Percentiles rank a stretch among this genome's conserved stretches.
phyloP scores from a whole-genome alignment of 805 yeast species.

The Saturnispora bothae region DNA sequence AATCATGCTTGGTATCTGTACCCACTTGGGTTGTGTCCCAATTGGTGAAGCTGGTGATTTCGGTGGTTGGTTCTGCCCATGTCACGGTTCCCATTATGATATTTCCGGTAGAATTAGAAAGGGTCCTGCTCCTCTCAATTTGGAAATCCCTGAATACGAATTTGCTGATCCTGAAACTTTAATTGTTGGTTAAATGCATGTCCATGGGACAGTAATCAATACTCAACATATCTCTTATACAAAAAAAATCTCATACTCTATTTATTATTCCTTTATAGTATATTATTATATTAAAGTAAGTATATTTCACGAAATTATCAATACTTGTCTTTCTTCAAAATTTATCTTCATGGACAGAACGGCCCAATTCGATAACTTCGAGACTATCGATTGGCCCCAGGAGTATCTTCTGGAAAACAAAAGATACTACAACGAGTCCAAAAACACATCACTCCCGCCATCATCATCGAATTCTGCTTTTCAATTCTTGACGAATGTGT shows the following conservation, averaged over 20 bases:
- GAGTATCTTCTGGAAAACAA: conserved; percentile 44
- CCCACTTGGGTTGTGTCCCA: conserved; percentile 99
- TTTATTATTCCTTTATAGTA: neutral
- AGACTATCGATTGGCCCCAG: conserved; percentile 62
- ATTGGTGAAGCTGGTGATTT: conserved; percentile 99
- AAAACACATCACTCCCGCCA: neutral
- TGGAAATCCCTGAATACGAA: conserved; percentile 90
- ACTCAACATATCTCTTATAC: neutral
- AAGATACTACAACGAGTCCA: conserved; percentile 16
- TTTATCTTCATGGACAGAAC: neutral
- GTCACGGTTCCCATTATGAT: conserved; percentile 99
- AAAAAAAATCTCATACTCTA: neutral
- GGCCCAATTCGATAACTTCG: conserved; percentile 44
- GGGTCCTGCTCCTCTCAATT: conserved; percentile 99
- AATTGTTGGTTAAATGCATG: conserved; percentile 63
- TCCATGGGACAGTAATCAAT: neutral
- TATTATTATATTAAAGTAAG: neutral
- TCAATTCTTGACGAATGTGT: conserved; percentile 11
- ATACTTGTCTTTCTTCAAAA: neutral
- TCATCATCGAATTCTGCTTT: conserved; percentile 11
- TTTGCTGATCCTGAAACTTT: conserved; percentile 69
- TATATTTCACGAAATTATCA: too few species aligned
- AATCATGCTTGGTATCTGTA: conserved; percentile 98
- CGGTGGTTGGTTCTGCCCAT: conserved; percentile 99
- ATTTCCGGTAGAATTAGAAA: conserved; percentile 99